Conservation (phyloP, 2,329 filamentous ascomycete species). For the Arachnomyces sp. region DNA sequence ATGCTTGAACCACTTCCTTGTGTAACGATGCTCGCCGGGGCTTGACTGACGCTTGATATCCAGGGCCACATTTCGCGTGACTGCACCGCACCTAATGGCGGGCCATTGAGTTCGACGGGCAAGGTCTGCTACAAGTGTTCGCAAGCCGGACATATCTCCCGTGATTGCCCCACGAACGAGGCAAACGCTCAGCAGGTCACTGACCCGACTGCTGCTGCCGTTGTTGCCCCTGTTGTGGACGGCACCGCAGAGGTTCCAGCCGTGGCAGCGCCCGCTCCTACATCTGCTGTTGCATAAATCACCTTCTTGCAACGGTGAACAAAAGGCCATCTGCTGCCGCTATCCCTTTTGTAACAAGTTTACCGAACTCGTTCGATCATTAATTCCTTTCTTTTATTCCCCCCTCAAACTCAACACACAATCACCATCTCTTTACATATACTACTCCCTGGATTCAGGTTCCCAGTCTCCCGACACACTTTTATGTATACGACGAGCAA, state of each 20-base stretch:
- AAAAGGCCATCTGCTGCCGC: slow-evolving; percentile 10
- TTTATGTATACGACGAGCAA: slow-evolving; percentile 38
- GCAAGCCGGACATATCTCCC: slow-evolving; percentile 90
- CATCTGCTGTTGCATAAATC: slow-evolving; percentile 39
- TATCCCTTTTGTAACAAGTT: slow-evolving; percentile 26
- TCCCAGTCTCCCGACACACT: slow-evolving; percentile 18
- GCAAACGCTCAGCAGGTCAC: slow-evolving; percentile 28
- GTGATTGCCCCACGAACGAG: slow-evolving; percentile 78
- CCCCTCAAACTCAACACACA: neutral
- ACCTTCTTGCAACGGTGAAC: slow-evolving; percentile 12
- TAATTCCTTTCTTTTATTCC: slow-evolving; percentile 13
- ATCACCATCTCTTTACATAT: slow-evolving; percentile 24
- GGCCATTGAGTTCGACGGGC: slow-evolving; percentile 86
- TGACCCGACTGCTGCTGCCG: slow-evolving; percentile 28
- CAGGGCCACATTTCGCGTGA: slow-evolving; percentile 82
- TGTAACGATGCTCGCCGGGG: neutral
- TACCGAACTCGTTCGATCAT: slow-evolving; percentile 17
- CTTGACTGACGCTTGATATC: slow-evolving; percentile 5
- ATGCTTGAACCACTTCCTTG: slow-evolving; percentile 10
- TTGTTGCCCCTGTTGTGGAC: slow-evolving; percentile 33
- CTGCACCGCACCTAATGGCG: slow-evolving; percentile 94
- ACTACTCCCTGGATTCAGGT: slow-evolving; percentile 25
- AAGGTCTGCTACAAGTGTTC: slow-evolving; percentile 99
- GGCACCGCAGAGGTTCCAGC: slow-evolving; percentile 27
- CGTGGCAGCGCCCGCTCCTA: slow-evolving; percentile 31